Conservation (phyloP, 176 grass and related monocot species). For the Zoysia pacifica region DNA sequence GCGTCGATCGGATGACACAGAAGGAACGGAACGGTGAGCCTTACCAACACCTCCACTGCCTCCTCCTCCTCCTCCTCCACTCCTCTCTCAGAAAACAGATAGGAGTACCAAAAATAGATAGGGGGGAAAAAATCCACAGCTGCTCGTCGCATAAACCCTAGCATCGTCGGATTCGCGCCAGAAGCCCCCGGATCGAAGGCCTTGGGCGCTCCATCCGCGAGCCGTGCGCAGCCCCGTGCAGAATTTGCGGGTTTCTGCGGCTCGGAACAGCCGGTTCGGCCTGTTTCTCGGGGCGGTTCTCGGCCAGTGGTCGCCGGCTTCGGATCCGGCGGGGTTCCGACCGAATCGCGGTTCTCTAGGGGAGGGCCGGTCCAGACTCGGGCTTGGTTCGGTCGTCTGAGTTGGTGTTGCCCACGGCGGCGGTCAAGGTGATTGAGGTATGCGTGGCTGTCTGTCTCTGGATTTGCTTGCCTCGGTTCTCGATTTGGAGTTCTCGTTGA, state of each 20-base stretch:
- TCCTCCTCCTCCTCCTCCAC: too few species aligned
- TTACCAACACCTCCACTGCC: too few species aligned
- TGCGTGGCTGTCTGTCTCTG: not conserved
- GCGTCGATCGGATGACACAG: too few species aligned
- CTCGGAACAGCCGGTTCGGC: not conserved
- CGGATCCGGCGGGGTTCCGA: constrained; percentile 37
- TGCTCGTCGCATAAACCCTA: too few species aligned
- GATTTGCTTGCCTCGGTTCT: constrained; percentile 14
- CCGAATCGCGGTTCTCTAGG: not conserved
- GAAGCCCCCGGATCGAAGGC: not conserved
- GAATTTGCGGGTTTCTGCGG: not conserved
- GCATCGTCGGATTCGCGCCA: not conserved
- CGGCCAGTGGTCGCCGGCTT: constrained; percentile 17
- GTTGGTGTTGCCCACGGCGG: constrained; percentile 5
- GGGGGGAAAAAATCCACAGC: too few species aligned
- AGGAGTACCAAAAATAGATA: too few species aligned
- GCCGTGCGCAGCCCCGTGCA: not conserved
- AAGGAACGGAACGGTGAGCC: too few species aligned
- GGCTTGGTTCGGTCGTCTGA: constrained; percentile 16
- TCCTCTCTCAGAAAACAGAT: too few species aligned
- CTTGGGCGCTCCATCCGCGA: not conserved
- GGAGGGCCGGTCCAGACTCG: not conserved
- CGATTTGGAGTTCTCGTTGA: not conserved
- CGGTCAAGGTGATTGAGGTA: constrained; percentile 35
- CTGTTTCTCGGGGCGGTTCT: constrained; percentile 4